These are phyloP conservation scores for Saccharomycopsis hybrid DNA, from an alignment of 1,139 yeast species.

Conservation along the genomic window DNA sequence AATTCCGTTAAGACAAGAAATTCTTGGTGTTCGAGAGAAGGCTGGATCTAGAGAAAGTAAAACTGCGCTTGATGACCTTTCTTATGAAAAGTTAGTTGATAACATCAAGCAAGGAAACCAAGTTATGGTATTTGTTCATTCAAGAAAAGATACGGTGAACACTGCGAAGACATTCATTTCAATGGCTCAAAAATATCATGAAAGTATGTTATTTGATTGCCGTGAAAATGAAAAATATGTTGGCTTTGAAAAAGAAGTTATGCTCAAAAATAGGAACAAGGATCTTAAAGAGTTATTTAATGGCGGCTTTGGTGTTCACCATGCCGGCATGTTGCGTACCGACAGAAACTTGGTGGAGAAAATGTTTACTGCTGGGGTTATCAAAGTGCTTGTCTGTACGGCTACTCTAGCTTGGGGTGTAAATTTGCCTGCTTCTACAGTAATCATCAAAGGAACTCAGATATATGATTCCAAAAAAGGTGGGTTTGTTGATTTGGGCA, in stretches of 20 bases:
- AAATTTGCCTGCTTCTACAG: conserved; percentile 94
- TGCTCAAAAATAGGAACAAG: conserved; percentile 58
- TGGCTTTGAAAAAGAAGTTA: conserved; percentile 57
- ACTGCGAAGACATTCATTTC: conserved; percentile 69
- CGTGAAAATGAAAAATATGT: conserved; percentile 43
- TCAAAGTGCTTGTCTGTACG: conserved; percentile 81
- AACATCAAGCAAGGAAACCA: conserved; percentile 70
- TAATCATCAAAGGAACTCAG: conserved; percentile 91
- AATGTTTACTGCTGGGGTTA: conserved; percentile 74
- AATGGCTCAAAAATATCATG: conserved; percentile 58
- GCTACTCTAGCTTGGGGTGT: conserved; percentile 99
- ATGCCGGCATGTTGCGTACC: conserved; percentile 92
- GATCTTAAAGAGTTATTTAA: conserved; percentile 79
- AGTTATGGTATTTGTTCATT: conserved; percentile 95
- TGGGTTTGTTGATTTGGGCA: conserved; percentile 88
- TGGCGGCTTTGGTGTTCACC: conserved; percentile 88
- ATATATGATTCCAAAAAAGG: conserved; percentile 93
- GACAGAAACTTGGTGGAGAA: conserved; percentile 89
- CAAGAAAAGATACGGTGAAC: conserved; percentile 86
- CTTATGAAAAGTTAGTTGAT: conserved; percentile 71
- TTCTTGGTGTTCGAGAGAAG: conserved; percentile 84
- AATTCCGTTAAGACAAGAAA: conserved; percentile 83
- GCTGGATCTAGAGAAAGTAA: conserved; percentile 67
- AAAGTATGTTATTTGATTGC: conserved; percentile 50
- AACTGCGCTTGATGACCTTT: conserved; percentile 67